These are phyloP conservation scores for Suhomyces bribrorum DNA, from an alignment of 1,139 yeast genomes.

Conservation along the genomic window DNA sequence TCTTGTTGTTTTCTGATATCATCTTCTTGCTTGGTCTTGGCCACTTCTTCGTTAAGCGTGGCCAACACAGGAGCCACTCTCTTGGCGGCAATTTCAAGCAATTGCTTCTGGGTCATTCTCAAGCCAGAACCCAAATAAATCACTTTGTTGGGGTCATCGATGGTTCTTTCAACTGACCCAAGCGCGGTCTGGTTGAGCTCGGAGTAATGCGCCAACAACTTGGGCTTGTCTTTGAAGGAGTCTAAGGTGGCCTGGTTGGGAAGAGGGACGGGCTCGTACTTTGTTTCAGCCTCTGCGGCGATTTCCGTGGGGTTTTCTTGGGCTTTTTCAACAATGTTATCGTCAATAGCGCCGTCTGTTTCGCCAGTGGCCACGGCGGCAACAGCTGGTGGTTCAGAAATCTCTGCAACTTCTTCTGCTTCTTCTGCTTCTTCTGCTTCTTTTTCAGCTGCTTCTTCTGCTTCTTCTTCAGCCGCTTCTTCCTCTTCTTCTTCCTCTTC, in stretches of 20 bases:
- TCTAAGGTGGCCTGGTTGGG: slow-evolving; percentile 46
- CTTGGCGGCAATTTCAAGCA: slow-evolving; percentile 56
- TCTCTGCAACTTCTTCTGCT: slow-evolving; percentile 4
- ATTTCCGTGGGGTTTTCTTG: slow-evolving; percentile 37
- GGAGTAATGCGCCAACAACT: slow-evolving; percentile 47
- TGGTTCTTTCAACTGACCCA: slow-evolving; percentile 44
- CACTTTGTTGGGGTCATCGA: slow-evolving; percentile 53
- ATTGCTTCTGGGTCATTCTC: slow-evolving; percentile 55
- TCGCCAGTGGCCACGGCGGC: not conserved
- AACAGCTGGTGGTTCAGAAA: not conserved
- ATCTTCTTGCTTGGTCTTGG: slow-evolving; percentile 49
- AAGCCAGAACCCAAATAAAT: slow-evolving; percentile 58
- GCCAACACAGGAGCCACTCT: slow-evolving; percentile 59
- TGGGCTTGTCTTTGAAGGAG: slow-evolving; percentile 49
- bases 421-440: slow-evolving; percentile 11
- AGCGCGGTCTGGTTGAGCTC: slow-evolving; percentile 52
- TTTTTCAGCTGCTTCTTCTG: slow-evolving; percentile 8
- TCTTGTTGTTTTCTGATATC: slow-evolving; percentile 46
- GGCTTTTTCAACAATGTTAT: slow-evolving; percentile 10
- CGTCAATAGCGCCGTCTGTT: not conserved
- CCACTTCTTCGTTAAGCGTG: slow-evolving; percentile 52
- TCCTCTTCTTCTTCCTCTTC: slow-evolving; percentile 6
- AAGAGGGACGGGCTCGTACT: slow-evolving; percentile 34
- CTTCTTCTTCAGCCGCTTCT: slow-evolving; percentile 9
- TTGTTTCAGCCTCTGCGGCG: slow-evolving; percentile 33